Evolutionary conservation across 2,329 filamentous ascomycete species (phyloP), one percentile per base, ranked within the genome.

Genomic region (Peltaster fructicola): DNA sequence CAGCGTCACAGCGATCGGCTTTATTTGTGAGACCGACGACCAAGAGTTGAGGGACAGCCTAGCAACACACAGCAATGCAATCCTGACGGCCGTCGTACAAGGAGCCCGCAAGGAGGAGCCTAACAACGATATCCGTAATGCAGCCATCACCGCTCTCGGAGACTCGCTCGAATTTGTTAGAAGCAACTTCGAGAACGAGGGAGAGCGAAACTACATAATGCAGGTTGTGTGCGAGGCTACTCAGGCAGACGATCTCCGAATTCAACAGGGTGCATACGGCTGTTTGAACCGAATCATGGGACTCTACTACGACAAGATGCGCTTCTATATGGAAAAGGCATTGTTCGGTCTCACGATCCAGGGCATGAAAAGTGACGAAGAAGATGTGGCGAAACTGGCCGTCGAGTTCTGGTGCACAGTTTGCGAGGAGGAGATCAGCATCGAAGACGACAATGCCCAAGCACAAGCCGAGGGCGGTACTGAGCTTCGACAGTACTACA

Each of bases 371-470:
- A 90, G 73, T 43, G 75, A 84, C 6, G 88, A 98, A 42, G 88
- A 98, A 54, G 88, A 98, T 50, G 88, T 98, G 26, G 79, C 88
- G 34, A 98, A 98, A 65, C 66, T 98, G 29, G 88, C 88, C 17
- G 82, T 98, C 38, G 88, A 98, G 52, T 98, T 98, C 60, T 98
- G 88, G 88, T 95, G 85, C 62, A 93, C 88, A n/a, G 88, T 98
- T 23, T 98, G 88, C 53, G 88, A 98, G 52, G 88, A 98, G 57
- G 88, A 98, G 54, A 85, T 93, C 42, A 76, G 76, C 36, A 95
- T 98, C 44, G 88, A 98, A 48, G 88, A 98, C 47, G 88, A 98
- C 54, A 98, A 98, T 52, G 66, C 72, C 37, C 72, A 78, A 54
- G 43, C 67, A 25, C 60, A 65, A 38, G 59, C 63, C 18, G 80